Evolutionary conservation across 257 asterid species (phyloP), one percentile per base, ranked within the genome.

Genomic region (Solanum corneliomulleri): DNA sequence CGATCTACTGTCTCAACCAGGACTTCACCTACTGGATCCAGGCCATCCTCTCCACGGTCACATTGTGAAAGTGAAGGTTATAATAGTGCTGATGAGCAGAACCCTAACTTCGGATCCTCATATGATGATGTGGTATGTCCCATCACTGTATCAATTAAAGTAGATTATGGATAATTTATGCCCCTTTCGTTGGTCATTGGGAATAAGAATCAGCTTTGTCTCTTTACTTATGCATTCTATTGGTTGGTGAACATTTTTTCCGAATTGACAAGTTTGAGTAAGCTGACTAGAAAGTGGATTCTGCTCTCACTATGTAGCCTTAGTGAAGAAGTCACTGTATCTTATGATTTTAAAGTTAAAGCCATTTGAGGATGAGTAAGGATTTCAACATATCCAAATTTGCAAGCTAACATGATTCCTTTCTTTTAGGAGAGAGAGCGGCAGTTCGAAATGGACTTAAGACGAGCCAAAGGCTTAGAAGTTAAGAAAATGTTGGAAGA

Each of bases 11-110:
- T 94, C 69, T 90, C 96, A 64, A 89, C 84, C 87, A 92, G 96
- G 92, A 92, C 98, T 88, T 95, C 99, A 33, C 99, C 99, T 56
- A 93, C 94, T 84, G 98, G 92, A 80, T 97, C 99, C 45, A 98
- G 92, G 39, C 98, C 99, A 86, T 96, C 99, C 84, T 97, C 99
- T 62, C 99, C 99, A 35, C 95, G 98, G 35, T 92, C 98, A 69
- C 98, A 95, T 89, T 91, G 96, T 81, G 99, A 97, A 86, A 94
- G 90, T 90, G 99, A 97, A 92, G 99, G 99, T 84, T 97, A 97
- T 87, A 97, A 97, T 88, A 97, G 99, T 85, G 95, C 98, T 83
- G 99, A 97, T 66, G 99, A 97, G 94, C 99, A 97, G 87, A 90
- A 88, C 69, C 89, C 96, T 7, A 86, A 92, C 94, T 92, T 89